Evolutionary conservation across 495 filamentous ascomycete species (phyloP).

Genomic region (Wilcoxina mikolae): DNA sequence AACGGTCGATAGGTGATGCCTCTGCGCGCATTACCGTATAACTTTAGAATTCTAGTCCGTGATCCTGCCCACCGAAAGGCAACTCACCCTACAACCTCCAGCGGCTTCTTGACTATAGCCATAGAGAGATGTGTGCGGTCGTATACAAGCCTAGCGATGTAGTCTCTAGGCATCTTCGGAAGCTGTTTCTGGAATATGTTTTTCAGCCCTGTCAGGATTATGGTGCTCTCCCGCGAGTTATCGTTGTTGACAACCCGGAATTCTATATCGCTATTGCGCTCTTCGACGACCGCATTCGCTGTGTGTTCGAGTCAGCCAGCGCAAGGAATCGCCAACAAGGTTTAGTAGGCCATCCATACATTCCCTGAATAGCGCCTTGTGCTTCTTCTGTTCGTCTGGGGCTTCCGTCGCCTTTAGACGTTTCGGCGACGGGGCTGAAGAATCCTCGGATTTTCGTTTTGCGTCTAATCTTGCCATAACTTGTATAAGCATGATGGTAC

Average conservation of each 20-base stretch:
- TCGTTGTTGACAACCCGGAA: slow-evolving; percentile 98
- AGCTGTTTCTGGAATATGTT: slow-evolving; percentile 98
- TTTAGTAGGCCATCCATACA: no score
- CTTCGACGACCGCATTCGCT: slow-evolving; percentile 64
- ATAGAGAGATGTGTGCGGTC: slow-evolving; percentile 92
- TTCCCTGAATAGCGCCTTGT: slow-evolving; percentile 24
- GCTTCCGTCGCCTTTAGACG: slow-evolving; percentile 21
- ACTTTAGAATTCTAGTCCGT: neutral
- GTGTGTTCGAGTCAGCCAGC: neutral
- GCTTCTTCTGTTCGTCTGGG: slow-evolving; percentile 24
- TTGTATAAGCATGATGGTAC: neutral
- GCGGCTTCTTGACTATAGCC: slow-evolving; percentile 89
- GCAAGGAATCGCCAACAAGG: neutral
- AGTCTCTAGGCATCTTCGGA: slow-evolving; percentile 98
- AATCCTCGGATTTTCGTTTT: slow-evolving; percentile 26
- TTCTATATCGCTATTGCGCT: slow-evolving; percentile 89
- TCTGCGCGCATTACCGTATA: neutral
- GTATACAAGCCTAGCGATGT: slow-evolving; percentile 92
- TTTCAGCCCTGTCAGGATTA: slow-evolving; percentile 89
- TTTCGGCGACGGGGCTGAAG: slow-evolving; percentile 19
- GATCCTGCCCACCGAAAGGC: neutral
- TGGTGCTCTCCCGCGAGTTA: slow-evolving; percentile 67
- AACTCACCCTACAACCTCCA: slow-evolving; percentile 62
- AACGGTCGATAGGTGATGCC: slow-evolving; percentile 97
- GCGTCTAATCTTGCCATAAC: slow-evolving; percentile 11